Conservation (phyloP, 352 stramenopile genomes). For the Phytophthora fragariae region DNA sequence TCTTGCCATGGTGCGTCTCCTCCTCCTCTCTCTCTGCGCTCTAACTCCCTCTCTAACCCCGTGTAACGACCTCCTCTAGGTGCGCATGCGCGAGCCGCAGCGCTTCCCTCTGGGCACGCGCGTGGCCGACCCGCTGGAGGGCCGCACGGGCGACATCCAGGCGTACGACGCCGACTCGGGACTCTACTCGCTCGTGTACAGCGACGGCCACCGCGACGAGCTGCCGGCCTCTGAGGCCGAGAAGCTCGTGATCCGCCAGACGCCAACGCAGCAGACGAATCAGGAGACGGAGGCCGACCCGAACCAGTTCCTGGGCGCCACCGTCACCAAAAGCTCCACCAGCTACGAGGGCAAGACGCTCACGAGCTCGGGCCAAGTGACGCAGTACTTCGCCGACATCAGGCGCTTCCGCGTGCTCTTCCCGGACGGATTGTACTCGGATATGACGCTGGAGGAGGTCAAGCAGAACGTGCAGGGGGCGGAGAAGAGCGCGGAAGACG, state of each 20-base stretch:
- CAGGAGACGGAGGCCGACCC: slow-evolving; percentile 38
- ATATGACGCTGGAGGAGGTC: slow-evolving; percentile 54
- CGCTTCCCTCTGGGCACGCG: slow-evolving; percentile 57
- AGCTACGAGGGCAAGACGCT: slow-evolving; percentile 60
- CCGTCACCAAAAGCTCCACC: slow-evolving; percentile 49
- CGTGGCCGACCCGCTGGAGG: slow-evolving; percentile 67
- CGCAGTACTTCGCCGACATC: slow-evolving; percentile 53
- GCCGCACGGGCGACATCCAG: slow-evolving; percentile 61
- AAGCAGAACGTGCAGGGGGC: slow-evolving; percentile 24
- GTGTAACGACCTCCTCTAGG: slow-evolving; percentile 5
- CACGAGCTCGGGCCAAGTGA: slow-evolving; percentile 50
- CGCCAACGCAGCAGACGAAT: slow-evolving; percentile 1
- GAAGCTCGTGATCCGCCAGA: slow-evolving; percentile 47
- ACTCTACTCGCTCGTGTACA: slow-evolving; percentile 62
- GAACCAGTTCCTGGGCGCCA: slow-evolving; percentile 48
- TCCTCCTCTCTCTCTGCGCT: no score
- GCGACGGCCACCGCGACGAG: slow-evolving; percentile 55
- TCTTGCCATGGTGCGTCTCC: no score
- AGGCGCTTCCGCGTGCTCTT: slow-evolving; percentile 60
- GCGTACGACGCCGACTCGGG: slow-evolving; percentile 48
- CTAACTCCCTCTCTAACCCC: no score
- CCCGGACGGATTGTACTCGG: slow-evolving; percentile 47
- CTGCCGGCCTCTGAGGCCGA: slow-evolving; percentile 43
- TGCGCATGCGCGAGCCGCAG: slow-evolving; percentile 50
- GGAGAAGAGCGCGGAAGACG: slow-evolving; percentile 31